Evolutionary conservation across 441 rosid genomes (phyloP), one percentile per base, ranked within the genome.

Genomic region (Euphorbia celastroides): DNA sequence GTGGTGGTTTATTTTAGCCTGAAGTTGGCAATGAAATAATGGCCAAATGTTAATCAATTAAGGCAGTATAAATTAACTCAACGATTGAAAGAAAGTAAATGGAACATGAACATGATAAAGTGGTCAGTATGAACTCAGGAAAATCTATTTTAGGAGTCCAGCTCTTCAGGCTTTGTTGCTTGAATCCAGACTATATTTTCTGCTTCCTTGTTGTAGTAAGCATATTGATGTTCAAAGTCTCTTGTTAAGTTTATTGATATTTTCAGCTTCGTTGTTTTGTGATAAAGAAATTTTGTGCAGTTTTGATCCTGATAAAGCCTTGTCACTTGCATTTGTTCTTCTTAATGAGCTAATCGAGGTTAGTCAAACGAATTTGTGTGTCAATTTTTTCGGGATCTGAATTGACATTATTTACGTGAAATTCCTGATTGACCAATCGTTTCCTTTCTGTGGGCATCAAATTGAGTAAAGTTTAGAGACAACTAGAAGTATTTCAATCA

Each of bases 341-440:
- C 86, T 87, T 61, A 70, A 80, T 65, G 89, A 87, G 71, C 93
- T 93, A 73, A 69, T 87, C 50, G 81, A 90, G 94, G 97, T 90
- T 51, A 69, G 80, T 76, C 71, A 41, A 69, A 0, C 16, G 0
- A 17, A 61, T 46, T 19, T 38, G 48, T 42, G 48, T 34, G 38
- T 34, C 38, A 34, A 34, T n/a, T 67, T 23, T 52, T 2, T 30
- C 23, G 55, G 19, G 54, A 27, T 57, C 58, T 68, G 44, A 31
- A 46, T 48, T 36, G 7, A 19, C 38, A 17, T 32, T 57, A 38
- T 58, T 27, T 50, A 22, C n/a, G 9, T 48, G 41, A 25, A 38
- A 27, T 62, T 63, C n/a, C 36, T 9, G 13, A 27, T 14, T 9
- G 28, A 23, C 65, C 26, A 20, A 50, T 59, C 57, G 62, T 20